A percentile compares a stretch with the other conserved stretches of the same genome.
These are phyloP conservation scores for Chaetomiaceae sp. DNA, from an alignment of 2,329 filamentous ascomycete species.

Conservation along the genomic window DNA sequence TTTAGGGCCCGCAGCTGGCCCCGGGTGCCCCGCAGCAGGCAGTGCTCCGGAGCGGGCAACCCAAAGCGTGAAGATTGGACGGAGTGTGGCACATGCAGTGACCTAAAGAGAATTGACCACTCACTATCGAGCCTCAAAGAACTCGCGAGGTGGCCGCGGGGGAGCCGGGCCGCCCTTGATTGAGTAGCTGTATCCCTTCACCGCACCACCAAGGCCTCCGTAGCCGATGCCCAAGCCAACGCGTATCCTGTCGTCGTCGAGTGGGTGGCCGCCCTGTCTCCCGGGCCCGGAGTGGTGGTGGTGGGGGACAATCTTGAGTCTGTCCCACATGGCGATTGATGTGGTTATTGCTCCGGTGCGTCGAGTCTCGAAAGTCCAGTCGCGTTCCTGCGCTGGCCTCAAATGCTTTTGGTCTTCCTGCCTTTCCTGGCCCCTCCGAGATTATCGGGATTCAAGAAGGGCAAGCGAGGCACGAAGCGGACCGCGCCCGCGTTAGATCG, in stretches of 20 bases:
- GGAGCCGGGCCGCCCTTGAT: conserved; percentile 36
- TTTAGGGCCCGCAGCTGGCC: too few species aligned
- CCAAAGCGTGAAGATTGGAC: conserved; percentile 18
- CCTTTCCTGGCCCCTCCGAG: conserved; percentile 8
- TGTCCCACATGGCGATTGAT: conserved; percentile 42
- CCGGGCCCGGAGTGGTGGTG: neutral
- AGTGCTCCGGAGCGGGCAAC: too few species aligned
- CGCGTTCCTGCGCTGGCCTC: too few species aligned
- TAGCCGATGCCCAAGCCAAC: conserved; percentile 18
- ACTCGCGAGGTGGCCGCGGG: conserved; percentile 31
- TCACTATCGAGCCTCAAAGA: conserved; percentile 29
- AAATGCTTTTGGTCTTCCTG: neutral
- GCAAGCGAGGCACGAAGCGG: conserved; percentile 9
- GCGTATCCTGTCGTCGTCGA: conserved; percentile 25
- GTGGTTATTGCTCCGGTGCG: too few species aligned
- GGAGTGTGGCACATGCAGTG: neutral
- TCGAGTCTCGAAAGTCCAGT: too few species aligned
- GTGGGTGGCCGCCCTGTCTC: conserved; percentile 10
- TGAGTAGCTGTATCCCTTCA: conserved; percentile 35
- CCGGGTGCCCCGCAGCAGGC: neutral
- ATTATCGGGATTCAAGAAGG: conserved; percentile 8
- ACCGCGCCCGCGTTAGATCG: conserved; percentile 26
- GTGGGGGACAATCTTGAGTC: conserved; percentile 29
- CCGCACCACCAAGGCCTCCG: conserved; percentile 9
- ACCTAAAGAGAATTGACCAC: conserved; percentile 11